These are phyloP conservation scores for Phaeotremella skinneri DNA, from an alignment of 768 basidiomycete species.

Conservation along the genomic window DNA sequence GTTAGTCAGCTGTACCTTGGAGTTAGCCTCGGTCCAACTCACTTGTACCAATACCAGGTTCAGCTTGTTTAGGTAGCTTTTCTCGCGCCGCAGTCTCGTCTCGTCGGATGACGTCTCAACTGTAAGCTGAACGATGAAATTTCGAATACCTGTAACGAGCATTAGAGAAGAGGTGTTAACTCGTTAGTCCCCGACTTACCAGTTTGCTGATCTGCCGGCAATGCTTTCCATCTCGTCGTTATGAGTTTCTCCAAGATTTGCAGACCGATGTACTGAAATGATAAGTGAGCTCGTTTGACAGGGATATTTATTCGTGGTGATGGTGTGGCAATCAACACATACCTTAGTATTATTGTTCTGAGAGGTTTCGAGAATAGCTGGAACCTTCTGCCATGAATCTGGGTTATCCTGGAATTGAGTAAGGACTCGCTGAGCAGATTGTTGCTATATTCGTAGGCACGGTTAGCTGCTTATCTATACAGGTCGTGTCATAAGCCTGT, in stretches of 20 bases:
- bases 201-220: slow-evolving; percentile 90
- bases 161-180: slow-evolving; percentile 33
- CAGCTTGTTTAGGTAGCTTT: slow-evolving; percentile 79
- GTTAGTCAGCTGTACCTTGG: slow-evolving; percentile 6
- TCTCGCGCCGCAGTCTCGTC: slow-evolving; percentile 79
- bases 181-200: slow-evolving; percentile 55
- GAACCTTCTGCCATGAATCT: slow-evolving; percentile 96
- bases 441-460: slow-evolving; percentile 64
- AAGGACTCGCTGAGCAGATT: slow-evolving; percentile 85
- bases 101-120: slow-evolving; percentile 94
- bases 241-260: slow-evolving; percentile 97
- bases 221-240: slow-evolving; percentile 88
- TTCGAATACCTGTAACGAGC: slow-evolving; percentile 69
- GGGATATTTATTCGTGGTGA: background rate
- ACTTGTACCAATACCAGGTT: slow-evolving; percentile 95
- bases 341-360: slow-evolving; percentile 74
- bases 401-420: slow-evolving; percentile 95
- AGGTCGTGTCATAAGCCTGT: background rate
- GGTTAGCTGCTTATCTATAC: too few relatives aligned
- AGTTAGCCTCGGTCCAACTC: slow-evolving; percentile 35
- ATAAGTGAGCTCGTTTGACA: background rate
- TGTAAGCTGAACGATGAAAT: slow-evolving; percentile 89
- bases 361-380: slow-evolving; percentile 82
- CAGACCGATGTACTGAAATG: slow-evolving; percentile 80
- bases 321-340: slow-evolving; percentile 14